Base-by-base conservation (phyloP, 495 filamentous ascomycete genomes). In the Letharia columbiana region DNA sequence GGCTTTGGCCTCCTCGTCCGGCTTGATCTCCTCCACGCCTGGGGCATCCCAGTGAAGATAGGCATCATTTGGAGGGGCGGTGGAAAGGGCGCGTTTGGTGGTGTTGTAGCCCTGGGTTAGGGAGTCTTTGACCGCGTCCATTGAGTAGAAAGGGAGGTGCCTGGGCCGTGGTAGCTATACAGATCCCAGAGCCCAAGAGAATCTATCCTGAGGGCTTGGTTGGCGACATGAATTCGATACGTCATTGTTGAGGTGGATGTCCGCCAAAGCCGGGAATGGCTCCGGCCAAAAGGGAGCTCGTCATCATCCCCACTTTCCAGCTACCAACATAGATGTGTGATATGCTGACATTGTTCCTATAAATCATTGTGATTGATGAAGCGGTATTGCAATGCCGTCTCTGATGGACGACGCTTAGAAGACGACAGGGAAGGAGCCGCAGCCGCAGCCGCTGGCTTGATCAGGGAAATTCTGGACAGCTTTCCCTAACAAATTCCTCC, bases 1-100 rank as follows among this genome's bases (percentile, higher is more conserved):
- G 31, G 59, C 49, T 63, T 69, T 69, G 60, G 52, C 57, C 47
- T 70, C 59, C 59, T 73, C 60, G 12, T 67, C 63, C 50, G 54
- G 23, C 60, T 70, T 62, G 50, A 68, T 52, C 15, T 44, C 62
- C 52, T 72, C 70, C 18, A 68, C 66, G 28, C 68, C 72, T 20
- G 66, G 62, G 13, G 66, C 63, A 64, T 73, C 65, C 66, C 66
- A 60, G 17, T 33, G 49, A 12, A 69, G 39, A 40, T 66, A 66
- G 60, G 62, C 66, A 52, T 70, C 62, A 28, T 54, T 66, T 3
- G 66, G 66, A 33, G 61, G 66, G 33, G 66, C 66, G 31, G 66
- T 64, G n/a, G 49, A 61, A 31, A 68, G 61, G 17, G 61, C 65
- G 20, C 61, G 61, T 60, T 68, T 70, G 12, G 66, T 62, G 41